Evolutionary conservation across 148 eudicot genomes (phyloP), one percentile per base, ranked within the genome.

Genomic region (Hydrangea macrophylla): DNA sequence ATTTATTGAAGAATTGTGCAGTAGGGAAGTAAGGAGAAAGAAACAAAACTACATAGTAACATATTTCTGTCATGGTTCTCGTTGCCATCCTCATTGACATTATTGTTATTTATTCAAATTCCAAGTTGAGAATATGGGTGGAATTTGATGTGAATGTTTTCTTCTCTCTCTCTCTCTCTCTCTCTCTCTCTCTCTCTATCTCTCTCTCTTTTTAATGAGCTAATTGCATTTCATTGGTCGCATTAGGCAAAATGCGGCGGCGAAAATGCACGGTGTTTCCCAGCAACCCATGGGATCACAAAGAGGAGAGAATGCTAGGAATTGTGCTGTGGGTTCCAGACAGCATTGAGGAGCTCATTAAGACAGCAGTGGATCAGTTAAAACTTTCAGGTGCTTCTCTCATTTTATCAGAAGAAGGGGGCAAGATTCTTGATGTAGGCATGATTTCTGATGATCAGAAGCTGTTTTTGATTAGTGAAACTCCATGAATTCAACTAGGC

Each of bases 241-340:
- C 18, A 28, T 6, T 5, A 78, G 78, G 70, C 30, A 60, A 55
- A 70, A 40, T 31, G 53, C 77, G 33, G 12, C 60, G 44, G 22
- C 56, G 64, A 33, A 80, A 76, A 59, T 80, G 83, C 57, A 76
- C 83, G 11, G 69, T 80, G 6, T 80, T 72, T 50, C 80, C 83
- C 9, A 68, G 69, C 31, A 59, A 72, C 50, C 77, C 80, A 53
- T 72, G 74, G 74, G 74, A 69, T 23, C 53, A 66, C 27, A 60
- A 69, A 9, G 73, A 72, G 9, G 39, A 68, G 24, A 76, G 69
- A 70, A 76, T 10, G 61, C 61, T 22, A 9, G 83, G 83, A 22
- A 39, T 80, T 27, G 80, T 80, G 18, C 42, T 80, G 39, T 76
- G 83, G 83, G 50, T 80, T 35, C 80, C 83, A 33, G 59, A 65